Conservation (phyloP, 148 eudicot species). For the Camellia granthamiana region DNA sequence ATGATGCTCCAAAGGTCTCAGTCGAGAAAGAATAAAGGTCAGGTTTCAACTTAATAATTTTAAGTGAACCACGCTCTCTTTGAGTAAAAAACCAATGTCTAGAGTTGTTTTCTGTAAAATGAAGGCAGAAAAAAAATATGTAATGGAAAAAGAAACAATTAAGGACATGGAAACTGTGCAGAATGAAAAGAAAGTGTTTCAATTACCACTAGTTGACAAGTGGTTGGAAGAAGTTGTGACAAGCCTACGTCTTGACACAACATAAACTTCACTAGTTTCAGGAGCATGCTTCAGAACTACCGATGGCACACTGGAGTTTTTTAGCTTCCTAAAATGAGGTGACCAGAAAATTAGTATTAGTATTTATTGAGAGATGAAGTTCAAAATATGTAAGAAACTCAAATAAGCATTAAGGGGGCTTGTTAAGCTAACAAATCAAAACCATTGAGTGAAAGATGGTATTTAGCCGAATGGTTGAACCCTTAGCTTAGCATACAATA, state of each 20-base stretch:
- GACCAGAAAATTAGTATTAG: background rate
- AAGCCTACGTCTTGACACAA: slow-evolving; percentile 54
- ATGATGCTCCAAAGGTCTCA: slow-evolving; percentile 16
- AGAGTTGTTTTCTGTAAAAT: slow-evolving; percentile 25
- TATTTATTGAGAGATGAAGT: background rate
- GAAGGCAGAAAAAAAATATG: background rate
- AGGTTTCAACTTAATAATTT: slow-evolving; percentile 13
- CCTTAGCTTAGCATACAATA: background rate
- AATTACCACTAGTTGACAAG: slow-evolving; percentile 42
- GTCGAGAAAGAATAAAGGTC: slow-evolving; percentile 8
- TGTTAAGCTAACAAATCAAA: background rate
- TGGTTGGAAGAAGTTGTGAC: slow-evolving; percentile 43
- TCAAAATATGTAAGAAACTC: slow-evolving; percentile 4
- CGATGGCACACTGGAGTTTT: slow-evolving; percentile 56
- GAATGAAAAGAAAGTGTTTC: background rate
- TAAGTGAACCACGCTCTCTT: slow-evolving; percentile 17
- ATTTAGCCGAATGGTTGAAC: background rate
- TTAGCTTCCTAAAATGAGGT: slow-evolving; percentile 42
- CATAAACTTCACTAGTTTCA: slow-evolving; percentile 52
- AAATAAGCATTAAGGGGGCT: slow-evolving; percentile 7
- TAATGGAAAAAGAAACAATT: background rate
- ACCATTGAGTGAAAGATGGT: background rate
- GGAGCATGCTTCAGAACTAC: slow-evolving; percentile 57
- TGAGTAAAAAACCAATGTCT: slow-evolving; percentile 11
- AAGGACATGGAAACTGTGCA: background rate